Conservation (phyloP, 2,329 filamentous ascomycete species). For the Fusarium sororula region DNA sequence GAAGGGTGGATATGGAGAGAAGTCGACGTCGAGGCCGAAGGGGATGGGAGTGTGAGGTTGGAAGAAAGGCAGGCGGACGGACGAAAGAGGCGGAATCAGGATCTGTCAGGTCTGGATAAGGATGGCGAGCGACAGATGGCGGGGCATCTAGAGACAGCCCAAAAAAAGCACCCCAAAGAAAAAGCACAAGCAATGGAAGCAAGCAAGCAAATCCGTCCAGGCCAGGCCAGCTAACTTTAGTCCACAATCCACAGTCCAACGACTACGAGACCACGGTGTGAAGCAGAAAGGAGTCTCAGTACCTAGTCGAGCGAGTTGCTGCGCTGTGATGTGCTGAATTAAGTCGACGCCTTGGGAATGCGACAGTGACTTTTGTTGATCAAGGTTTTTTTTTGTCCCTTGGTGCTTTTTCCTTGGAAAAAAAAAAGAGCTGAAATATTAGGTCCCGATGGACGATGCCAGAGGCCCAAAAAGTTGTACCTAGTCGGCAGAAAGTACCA, state of each 20-base stretch:
- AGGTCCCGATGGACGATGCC: constrained; percentile 34
- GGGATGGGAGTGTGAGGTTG: constrained; percentile 35
- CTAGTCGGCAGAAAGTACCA: constrained; percentile 34
- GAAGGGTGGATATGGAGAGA: constrained; percentile 30
- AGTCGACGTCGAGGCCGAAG: constrained; percentile 40
- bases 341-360: constrained; percentile 13
- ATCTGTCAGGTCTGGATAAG: constrained; percentile 45
- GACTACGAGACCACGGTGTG: constrained; percentile 19
- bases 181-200: constrained; percentile 19
- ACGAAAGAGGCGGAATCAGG: constrained; percentile 40
- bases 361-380: constrained; percentile 8
- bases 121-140: constrained; percentile 43
- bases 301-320: constrained; percentile 2
- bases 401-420: constrained; percentile 13
- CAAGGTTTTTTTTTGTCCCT: not conserved
- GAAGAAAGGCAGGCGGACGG: constrained; percentile 20
- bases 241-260: constrained; percentile 35
- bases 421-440: constrained; percentile 28
- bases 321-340: not conserved
- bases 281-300: not conserved
- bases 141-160: constrained; percentile 42
- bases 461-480: constrained; percentile 36
- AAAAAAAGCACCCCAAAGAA: constrained; percentile 33
- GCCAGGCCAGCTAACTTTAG: constrained; percentile 7
- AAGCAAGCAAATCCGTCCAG: constrained; percentile 1